Percentiles rank a stretch among this genome's conserved stretches.
Conservation (phyloP, 352 stramenopile genomes). For the Blastocystis sp. region DNA sequence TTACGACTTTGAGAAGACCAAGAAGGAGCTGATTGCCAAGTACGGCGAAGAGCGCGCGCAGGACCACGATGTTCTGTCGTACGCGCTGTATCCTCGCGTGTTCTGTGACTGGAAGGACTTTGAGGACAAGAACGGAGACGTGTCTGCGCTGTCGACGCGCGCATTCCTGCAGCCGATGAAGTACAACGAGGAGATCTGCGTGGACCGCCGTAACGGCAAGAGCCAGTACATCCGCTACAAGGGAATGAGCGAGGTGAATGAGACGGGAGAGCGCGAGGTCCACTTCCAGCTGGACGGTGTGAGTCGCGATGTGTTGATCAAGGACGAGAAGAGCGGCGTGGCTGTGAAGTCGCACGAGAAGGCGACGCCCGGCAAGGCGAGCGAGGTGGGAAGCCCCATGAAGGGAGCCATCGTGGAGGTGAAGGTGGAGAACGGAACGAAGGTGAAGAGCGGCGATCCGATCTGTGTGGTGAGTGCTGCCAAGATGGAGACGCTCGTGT, state of each 20-base stretch:
- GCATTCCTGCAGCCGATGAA: conserved; percentile 74
- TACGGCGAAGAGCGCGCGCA: conserved; percentile 72
- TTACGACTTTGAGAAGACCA: conserved; percentile 80
- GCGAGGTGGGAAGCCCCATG: conserved; percentile 86
- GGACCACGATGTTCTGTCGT: conserved; percentile 82
- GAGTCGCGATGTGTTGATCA: conserved; percentile 61
- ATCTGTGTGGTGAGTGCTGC: conserved; percentile 86
- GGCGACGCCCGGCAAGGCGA: conserved; percentile 67
- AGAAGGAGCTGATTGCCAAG: conserved; percentile 72
- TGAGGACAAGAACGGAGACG: conserved; percentile 66
- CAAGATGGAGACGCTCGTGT: conserved; percentile 95
- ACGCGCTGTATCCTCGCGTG: conserved; percentile 78
- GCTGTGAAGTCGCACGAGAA: conserved; percentile 69
- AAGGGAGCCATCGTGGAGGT: conserved; percentile 86
- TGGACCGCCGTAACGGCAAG: conserved; percentile 86
- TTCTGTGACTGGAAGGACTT: conserved; percentile 70
- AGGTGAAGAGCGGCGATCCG: conserved; percentile 78
- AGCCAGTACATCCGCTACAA: conserved; percentile 87
- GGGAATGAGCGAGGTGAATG: conserved; percentile 69
- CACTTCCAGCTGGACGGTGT: conserved; percentile 91
- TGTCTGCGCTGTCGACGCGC: conserved; percentile 68
- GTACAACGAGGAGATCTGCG: conserved; percentile 66
- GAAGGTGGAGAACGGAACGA: conserved; percentile 78
- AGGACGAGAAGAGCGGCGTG: background rate
- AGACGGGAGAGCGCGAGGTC: conserved; percentile 76